Base-by-base conservation (phyloP, 2,329 filamentous ascomycete species). In the Colletotrichum spaethianum region DNA sequence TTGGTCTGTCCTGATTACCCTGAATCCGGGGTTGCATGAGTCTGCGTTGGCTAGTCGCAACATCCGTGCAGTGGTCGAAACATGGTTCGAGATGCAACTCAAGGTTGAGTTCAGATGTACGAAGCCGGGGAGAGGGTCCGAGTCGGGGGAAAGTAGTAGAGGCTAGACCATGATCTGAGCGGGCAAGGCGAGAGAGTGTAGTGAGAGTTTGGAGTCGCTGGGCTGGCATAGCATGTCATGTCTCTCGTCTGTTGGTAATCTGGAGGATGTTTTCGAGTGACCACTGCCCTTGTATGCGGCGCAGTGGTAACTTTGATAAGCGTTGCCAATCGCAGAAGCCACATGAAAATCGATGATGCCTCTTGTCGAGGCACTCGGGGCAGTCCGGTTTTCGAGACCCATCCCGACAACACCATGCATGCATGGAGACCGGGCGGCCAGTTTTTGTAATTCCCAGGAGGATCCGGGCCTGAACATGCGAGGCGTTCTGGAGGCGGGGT, bases 31-130 rank as follows among this genome's bases (percentile, higher is more conserved):
- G 50, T 56, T 57, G 23, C 65, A 31, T 63, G 65, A 59, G 44
- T 55, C 18, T 67, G 65, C 31, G 67, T 44, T 67, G 61, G 50
- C 36, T 59, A 36, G 53, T 38, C 50, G 44, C 59, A 48, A 59
- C 59, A 63, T 63, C 69, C 63, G 65, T 72, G 69, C 69, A 63
- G 53, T 46, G 65, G 50, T 42, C 65, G 69, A 63, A 69, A 72
- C 65, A 69, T 48, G 64, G 59, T 59, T 69, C 36, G 31, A 63
- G 44, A 69, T 72, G 65, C 69, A 72, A 72, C 36, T 63, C 38
- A 59, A 72, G 69, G 63, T 69, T 60, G 66, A 60, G 52, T 69
- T 72, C 67, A 61, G 65, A 72, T 48, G 44, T 65, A 53, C 59
- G 69, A 60, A 20, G 53, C 63, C 59, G 69, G 64, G 42, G 53